Evolutionary conservation across 2,329 filamentous ascomycete species (phyloP).

Genomic region (Calonectria fujianensis): DNA sequence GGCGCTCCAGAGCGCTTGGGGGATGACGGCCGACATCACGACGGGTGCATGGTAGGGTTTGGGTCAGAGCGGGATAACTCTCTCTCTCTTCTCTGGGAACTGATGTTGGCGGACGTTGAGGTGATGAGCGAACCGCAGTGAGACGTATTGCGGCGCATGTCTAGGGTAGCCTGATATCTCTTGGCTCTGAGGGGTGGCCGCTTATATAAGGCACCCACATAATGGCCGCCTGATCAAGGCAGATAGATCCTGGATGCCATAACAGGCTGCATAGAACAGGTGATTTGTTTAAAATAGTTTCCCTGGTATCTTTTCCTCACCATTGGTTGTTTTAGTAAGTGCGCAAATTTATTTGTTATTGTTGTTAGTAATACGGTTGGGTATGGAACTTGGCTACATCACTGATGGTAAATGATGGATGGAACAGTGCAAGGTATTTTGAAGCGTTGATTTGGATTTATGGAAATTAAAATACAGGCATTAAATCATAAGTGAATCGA

Average conservation of each 20-base stretch:
- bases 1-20: constrained; percentile 73
- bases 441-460: constrained; percentile 35
- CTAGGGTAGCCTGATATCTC: constrained; percentile 29
- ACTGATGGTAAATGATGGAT: background rate
- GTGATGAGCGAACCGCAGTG: constrained; percentile 1
- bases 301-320: too few relatives aligned
- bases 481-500: constrained; percentile 44
- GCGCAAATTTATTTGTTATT: background rate
- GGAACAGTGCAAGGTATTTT: background rate
- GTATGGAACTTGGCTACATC: background rate
- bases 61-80: background rate
- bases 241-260: background rate
- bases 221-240: constrained; percentile 31
- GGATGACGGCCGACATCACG: constrained; percentile 58
- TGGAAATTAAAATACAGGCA: constrained; percentile 31
- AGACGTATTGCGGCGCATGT: constrained; percentile 3
- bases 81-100: background rate
- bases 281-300: background rate
- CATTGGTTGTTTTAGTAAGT: background rate
- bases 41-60: constrained; percentile 43
- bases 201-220: constrained; percentile 37
- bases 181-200: constrained; percentile 8
- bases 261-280: background rate
- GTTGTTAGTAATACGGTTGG: background rate
- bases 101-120: background rate